Percentiles rank a stretch among this genome's conserved stretches.
Evolutionary conservation across 768 basidiomycete genomes (phyloP).

Genomic region (Suillus weaverae): DNA sequence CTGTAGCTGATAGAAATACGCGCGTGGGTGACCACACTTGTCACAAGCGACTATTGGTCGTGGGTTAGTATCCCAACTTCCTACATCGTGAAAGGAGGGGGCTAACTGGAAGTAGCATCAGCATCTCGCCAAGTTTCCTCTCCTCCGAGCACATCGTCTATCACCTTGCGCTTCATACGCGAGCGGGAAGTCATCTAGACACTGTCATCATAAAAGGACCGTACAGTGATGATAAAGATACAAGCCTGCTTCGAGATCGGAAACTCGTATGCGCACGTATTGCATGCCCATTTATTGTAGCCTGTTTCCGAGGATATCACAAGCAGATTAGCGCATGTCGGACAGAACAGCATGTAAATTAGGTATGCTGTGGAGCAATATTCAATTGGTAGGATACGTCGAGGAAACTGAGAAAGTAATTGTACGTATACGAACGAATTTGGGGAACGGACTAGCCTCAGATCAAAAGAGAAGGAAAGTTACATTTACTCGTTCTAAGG

Average conservation of each 20-base stretch:
- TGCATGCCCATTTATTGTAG: slow-evolving; percentile 91
- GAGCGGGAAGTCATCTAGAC: slow-evolving; percentile 88
- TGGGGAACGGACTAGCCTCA: background rate
- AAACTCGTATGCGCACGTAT: slow-evolving; percentile 94
- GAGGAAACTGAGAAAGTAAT: background rate
- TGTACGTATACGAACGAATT: background rate
- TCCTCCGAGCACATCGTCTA: slow-evolving; percentile 95
- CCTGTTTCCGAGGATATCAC: slow-evolving; percentile 75
- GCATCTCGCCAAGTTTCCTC: slow-evolving; percentile 95
- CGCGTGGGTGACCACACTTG: slow-evolving; percentile 72
- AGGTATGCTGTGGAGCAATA: background rate
- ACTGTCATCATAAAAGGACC: background rate
- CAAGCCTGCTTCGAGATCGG: slow-evolving; percentile 4
- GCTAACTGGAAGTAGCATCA: slow-evolving; percentile 75
- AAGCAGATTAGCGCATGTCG: slow-evolving; percentile 88
- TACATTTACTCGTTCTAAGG: too few species aligned
- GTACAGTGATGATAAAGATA: background rate
- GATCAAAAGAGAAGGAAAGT: too few species aligned
- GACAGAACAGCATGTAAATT: slow-evolving; percentile 85
- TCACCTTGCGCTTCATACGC: slow-evolving; percentile 78
- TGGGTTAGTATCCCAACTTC: background rate
- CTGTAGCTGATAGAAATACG: slow-evolving; percentile 95
- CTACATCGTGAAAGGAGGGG: background rate
- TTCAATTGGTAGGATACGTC: background rate
- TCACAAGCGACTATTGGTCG: slow-evolving; percentile 45